phyloP scores from a whole-genome alignment of 2,329 filamentous ascomycete genomes.

The Trichoderma asperellum region DNA sequence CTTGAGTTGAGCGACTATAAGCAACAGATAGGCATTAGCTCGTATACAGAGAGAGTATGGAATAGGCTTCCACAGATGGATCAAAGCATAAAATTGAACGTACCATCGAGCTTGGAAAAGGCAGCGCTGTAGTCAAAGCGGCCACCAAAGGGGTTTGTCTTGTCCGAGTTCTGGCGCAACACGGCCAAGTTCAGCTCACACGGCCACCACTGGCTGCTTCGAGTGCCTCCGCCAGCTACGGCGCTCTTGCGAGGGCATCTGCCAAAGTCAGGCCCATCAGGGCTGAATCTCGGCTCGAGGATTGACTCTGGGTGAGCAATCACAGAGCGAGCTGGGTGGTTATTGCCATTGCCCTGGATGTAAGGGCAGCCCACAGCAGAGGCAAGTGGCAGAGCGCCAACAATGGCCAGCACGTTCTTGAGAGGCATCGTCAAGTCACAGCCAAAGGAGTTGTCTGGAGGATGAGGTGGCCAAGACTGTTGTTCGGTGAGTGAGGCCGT shows the following conservation, averaged over 20 bases:
- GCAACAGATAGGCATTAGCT: neutral
- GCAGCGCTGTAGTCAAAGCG: constrained; percentile 73
- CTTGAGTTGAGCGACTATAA: constrained; percentile 60
- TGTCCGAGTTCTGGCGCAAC: constrained; percentile 68
- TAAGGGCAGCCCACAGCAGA: constrained; percentile 25
- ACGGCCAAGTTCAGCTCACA: constrained; percentile 68
- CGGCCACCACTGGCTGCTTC: constrained; percentile 76
- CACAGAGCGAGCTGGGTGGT: neutral
- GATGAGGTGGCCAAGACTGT: constrained; percentile 8
- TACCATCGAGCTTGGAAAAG: constrained; percentile 65
- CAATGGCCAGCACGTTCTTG: constrained; percentile 27
- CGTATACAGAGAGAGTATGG: no score
- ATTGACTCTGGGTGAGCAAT: constrained; percentile 23
- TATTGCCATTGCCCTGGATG: constrained; percentile 24
- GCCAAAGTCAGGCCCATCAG: constrained; percentile 28
- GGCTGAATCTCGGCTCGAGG: constrained; percentile 25
- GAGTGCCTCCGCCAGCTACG: constrained; percentile 64
- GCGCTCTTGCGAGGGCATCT: constrained; percentile 37
- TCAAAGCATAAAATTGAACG: constrained; percentile 51
- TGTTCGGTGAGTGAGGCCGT: neutral
- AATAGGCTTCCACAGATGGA: constrained; percentile 40
- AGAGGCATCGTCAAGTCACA: constrained; percentile 26
- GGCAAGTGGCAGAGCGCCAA: constrained; percentile 28
- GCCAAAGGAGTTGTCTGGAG: neutral
- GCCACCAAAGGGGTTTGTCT: constrained; percentile 63